These are phyloP conservation scores for Tolypocladium inflatum DNA, from an alignment of 2,329 filamentous ascomycete species.

Conservation along the genomic window DNA sequence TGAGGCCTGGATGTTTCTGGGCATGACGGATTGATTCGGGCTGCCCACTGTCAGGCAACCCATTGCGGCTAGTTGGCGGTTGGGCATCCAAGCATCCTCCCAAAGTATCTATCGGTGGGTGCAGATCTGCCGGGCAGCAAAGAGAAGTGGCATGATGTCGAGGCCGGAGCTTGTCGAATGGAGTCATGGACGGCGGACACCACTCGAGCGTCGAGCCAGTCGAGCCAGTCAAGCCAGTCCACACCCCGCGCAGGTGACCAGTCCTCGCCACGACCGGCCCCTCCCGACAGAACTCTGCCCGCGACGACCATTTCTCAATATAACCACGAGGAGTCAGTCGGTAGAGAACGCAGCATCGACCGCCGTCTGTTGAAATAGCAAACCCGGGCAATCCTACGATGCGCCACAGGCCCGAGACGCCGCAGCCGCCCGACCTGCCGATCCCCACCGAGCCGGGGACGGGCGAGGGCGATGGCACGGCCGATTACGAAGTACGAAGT, in stretches of 20 bases:
- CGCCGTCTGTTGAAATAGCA: background rate
- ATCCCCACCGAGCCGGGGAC: constrained; percentile 19
- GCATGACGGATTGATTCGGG: background rate
- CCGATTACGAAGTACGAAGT: no score
- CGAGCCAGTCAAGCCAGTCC: no score
- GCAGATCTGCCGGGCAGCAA: background rate
- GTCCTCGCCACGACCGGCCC: background rate
- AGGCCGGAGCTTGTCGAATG: background rate
- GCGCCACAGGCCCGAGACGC: constrained; percentile 18
- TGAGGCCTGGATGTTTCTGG: background rate
- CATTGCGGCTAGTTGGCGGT: background rate
- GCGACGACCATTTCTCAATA: background rate
- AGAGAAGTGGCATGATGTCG: background rate
- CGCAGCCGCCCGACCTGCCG: constrained; percentile 16
- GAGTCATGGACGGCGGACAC: no score
- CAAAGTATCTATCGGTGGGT: no score
- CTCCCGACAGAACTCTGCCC: background rate
- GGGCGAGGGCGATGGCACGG: constrained; percentile 20
- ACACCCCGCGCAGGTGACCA: background rate
- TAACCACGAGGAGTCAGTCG: background rate
- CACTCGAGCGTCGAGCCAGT: no score
- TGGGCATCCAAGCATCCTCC: background rate
- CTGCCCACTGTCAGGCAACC: background rate
- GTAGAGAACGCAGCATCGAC: background rate
- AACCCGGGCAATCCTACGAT: background rate